Base-by-base conservation (phyloP, 2,329 filamentous ascomycete species). In the Cercospora janseana region DNA sequence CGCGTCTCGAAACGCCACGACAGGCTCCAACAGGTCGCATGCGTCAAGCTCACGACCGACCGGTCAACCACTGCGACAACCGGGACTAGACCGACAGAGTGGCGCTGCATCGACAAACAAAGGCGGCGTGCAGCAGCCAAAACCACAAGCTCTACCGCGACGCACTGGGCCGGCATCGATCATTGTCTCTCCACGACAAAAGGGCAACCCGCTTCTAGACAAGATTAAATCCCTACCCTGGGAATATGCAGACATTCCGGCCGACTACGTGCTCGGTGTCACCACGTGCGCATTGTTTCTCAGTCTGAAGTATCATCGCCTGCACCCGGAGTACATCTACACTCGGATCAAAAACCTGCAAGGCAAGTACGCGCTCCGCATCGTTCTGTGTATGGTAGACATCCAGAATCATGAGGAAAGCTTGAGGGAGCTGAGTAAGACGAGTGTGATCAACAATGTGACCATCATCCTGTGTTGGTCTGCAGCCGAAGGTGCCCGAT, bases 321-420 rank as follows among this genome's bases (percentile, higher is more conserved):
- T 98, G 45, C 93, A 98, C 66, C 93, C 93, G 1, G 93, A 98
- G 71, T 98, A 98, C 74, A 89, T 98, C 63, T 97, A 97, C 74
- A 90, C 86, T 18, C 86, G 93, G 50, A 94, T 98, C 60, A 85
- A 87, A 45, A 82, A 84, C 41, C 76, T 98, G 4, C 87, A 87
- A 44, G 88, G 87, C 43, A 88, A 87, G 71, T 97, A 94, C 73
- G 86, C 84, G 59, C 79, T 98, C 15, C 87, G 93, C 40, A 79
- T 98, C 45, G 73, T 98, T 21, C 79, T 98, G 41, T 84, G 86
- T 15, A 90, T 97, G 81, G 91, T 97, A 20, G 93, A 98, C 69
- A 95, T 98, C 45, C 82, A 86, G 18, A 95, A 95, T 65, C 93
- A 97, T 63, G 89, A 97, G 69, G 90, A 95, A 51, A 80, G 85